A percentile compares a stretch with the other conserved stretches of the same genome.
These are phyloP conservation scores for Usnea hakonensis DNA, from an alignment of 495 filamentous ascomycete species.

Conservation along the genomic window DNA sequence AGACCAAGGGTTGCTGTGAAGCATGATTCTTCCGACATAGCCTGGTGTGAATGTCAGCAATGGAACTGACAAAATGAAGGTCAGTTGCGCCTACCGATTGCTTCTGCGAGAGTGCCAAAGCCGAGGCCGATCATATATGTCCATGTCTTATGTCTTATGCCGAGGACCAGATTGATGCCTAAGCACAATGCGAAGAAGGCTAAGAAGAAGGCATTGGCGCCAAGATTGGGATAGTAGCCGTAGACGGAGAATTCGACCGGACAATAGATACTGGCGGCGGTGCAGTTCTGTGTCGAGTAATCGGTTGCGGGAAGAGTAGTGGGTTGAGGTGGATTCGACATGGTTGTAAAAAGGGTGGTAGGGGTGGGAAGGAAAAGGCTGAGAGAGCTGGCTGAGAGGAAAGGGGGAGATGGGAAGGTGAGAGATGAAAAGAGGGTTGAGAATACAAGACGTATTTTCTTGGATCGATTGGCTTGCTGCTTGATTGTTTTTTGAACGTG, in stretches of 20 bases:
- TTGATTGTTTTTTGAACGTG: no score
- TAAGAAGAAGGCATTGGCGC: constrained; percentile 54
- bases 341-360: not conserved
- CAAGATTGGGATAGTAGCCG: constrained; percentile 59
- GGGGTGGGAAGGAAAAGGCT: not conserved
- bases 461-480: no score
- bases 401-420: not conserved
- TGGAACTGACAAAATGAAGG: not conserved
- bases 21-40: constrained; percentile 53
- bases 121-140: constrained; percentile 48
- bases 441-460: not conserved
- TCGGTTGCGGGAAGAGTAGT: constrained; percentile 1
- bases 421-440: not conserved
- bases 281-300: constrained; percentile 30
- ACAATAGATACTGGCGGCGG: constrained; percentile 41
- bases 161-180: constrained; percentile 40
- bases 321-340: constrained; percentile 2
- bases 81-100: constrained; percentile 7
- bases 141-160: constrained; percentile 54
- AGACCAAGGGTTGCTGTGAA: constrained; percentile 55
- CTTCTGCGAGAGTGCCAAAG: constrained; percentile 35
- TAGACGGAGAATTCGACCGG: constrained; percentile 55
- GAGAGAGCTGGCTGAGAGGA: not conserved
- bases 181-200: constrained; percentile 46
- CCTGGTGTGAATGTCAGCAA: constrained; percentile 33